Conservation (phyloP, 2,329 filamentous ascomycete genomes). For the Myriosclerotinia scirpicola region DNA sequence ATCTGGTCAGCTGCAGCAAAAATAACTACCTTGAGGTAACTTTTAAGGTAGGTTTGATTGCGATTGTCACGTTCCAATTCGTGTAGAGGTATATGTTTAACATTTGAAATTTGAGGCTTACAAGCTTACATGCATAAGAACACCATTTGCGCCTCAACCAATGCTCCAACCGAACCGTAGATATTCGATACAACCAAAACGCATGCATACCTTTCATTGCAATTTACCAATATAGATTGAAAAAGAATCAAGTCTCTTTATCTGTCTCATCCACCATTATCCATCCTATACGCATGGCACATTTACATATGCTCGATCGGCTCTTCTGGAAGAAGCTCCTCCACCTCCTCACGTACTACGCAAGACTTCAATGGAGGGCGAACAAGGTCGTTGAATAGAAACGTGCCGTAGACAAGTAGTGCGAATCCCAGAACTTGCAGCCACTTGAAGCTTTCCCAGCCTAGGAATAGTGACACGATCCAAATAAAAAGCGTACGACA, state of each 20-base stretch:
- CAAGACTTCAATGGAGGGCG: slow-evolving; percentile 72
- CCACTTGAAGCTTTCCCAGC: slow-evolving; percentile 98
- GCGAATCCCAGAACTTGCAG: slow-evolving; percentile 88
- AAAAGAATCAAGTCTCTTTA: background rate
- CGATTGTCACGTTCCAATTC: slow-evolving; percentile 1
- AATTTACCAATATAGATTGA: slow-evolving; percentile 7
- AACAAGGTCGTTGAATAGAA: slow-evolving; percentile 94
- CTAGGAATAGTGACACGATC: slow-evolving; percentile 87
- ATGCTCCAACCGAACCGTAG: background rate
- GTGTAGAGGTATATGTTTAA: slow-evolving; percentile 5
- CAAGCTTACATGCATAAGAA: slow-evolving; percentile 18
- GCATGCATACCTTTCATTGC: background rate
- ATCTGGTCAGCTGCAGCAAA: background rate
- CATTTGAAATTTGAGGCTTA: slow-evolving; percentile 14
- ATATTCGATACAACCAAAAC: slow-evolving; percentile 4
- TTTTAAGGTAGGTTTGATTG: background rate
- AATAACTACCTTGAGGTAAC: background rate
- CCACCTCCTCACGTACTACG: slow-evolving; percentile 55
- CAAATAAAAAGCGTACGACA: slow-evolving; percentile 98
- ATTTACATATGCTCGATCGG: slow-evolving; percentile 67
- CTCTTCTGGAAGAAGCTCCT: slow-evolving; percentile 74
- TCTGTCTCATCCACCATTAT: background rate
- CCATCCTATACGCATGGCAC: background rate
- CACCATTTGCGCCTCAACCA: slow-evolving; percentile 2
- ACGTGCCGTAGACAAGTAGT: slow-evolving; percentile 92